Base-by-base conservation (phyloP, 2,329 filamentous ascomycete genomes). In the Colletotrichum orchidophilum region DNA sequence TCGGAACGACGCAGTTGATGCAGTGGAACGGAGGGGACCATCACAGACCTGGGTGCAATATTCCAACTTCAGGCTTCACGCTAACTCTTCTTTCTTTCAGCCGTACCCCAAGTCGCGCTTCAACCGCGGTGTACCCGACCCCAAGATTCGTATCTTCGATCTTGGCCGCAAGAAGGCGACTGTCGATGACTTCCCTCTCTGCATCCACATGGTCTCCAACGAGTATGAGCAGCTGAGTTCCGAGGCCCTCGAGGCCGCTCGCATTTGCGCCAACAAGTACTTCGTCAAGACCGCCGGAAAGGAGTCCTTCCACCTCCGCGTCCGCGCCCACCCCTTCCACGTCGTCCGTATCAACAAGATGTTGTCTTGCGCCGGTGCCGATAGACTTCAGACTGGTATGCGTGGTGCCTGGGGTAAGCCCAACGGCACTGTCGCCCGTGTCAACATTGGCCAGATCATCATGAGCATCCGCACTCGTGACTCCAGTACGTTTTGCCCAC, bases 321-420 rank as follows among this genome's bases (percentile, higher is more conserved):
- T 93, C 83, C 91, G 96, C 84, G 95, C 95, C 83, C 96, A 99
- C 91, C 96, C 96, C 78, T 99, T 94, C 94, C 96, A 99, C 91
- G 96, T 99, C 88, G 93, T 99, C 91, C 96, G 96, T 88, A 99
- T 99, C 95, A 99, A 99, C 95, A 99, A 99, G 94, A 99, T 99
- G 96, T 96, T 99, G 94, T 98, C 96, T 84, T 99, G 96, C 87
- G 96, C 96, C 83, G 96, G 96, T 91, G 96, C 96, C 92, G 96
- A 99, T 98, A 95, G 96, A 93, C 91, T 99, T 87, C 96, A 99
- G 89, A 99, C 96, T 80, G 96, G 96, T 91, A 99, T 99, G 96
- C 96, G 96, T 93, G 96, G 96, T 92, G 96, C 96, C 81, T 99
- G 95, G 92, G 96, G 96, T 84, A 99, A 99, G 93, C 96, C 96